Conservation (phyloP, 1,284 basidiomycete genomes). For the Moesziomyces antarcticus region DNA sequence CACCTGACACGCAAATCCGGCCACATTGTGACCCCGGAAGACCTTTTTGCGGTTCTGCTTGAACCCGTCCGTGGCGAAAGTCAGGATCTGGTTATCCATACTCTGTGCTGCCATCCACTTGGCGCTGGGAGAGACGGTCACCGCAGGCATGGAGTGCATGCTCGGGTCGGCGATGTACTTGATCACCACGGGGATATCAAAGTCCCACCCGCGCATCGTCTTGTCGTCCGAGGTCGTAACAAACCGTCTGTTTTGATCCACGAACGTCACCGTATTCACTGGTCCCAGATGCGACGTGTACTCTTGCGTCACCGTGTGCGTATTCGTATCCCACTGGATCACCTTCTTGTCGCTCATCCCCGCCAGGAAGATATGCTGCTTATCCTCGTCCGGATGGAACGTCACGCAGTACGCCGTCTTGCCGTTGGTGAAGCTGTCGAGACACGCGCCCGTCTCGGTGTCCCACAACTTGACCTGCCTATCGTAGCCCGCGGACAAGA, state of each 20-base stretch:
- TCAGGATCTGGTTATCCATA: slow-evolving; percentile 95
- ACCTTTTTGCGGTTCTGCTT: slow-evolving; percentile 97
- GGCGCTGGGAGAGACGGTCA: slow-evolving; percentile 89
- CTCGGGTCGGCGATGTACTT: slow-evolving; percentile 99
- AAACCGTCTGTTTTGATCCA: slow-evolving; percentile 93
- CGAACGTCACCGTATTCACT: slow-evolving; percentile 98
- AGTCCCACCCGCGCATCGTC: slow-evolving; percentile 92
- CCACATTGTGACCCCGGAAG: slow-evolving; percentile 94
- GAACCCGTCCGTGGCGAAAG: slow-evolving; percentile 94
- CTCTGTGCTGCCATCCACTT: slow-evolving; percentile 98
- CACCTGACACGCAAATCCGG: slow-evolving; percentile 95
- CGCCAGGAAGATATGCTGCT: slow-evolving; percentile 94
- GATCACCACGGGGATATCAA: slow-evolving; percentile 96
- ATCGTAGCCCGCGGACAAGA: slow-evolving; percentile 94
- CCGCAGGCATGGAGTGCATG: slow-evolving; percentile 99
- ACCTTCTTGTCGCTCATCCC: slow-evolving; percentile 99
- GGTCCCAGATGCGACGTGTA: slow-evolving; percentile 98
- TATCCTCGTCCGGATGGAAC: slow-evolving; percentile 95
- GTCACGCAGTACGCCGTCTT: slow-evolving; percentile 94
- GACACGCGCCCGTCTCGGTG: slow-evolving; percentile 94
- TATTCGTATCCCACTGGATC: slow-evolving; percentile 95
- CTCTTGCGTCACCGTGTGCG: slow-evolving; percentile 93
- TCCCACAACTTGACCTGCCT: slow-evolving; percentile 99
- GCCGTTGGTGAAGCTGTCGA: slow-evolving; percentile 94
- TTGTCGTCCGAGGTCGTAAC: slow-evolving; percentile 99